Percentiles rank a stretch among this genome's conserved stretches.
phyloP scores from a whole-genome alignment of 345 rosid genomes.

The Murraya paniculata region DNA sequence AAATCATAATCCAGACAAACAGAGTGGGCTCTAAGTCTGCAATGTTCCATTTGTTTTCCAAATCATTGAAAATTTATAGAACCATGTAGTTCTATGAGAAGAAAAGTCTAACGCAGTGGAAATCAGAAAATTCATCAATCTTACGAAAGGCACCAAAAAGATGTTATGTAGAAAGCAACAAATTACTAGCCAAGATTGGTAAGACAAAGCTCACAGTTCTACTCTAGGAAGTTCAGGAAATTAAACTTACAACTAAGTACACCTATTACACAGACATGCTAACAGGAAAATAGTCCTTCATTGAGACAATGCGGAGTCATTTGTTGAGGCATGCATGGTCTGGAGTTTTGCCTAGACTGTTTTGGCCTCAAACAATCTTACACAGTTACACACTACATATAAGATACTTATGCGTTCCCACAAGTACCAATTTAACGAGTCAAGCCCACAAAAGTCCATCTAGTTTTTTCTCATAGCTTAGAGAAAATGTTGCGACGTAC shows the following conservation, averaged over 20 bases:
- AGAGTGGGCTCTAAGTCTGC: not conserved
- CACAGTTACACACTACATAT: not conserved
- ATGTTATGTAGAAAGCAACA: not conserved
- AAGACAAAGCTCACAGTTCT: not conserved
- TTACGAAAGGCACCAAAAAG: not conserved
- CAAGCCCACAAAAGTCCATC: not conserved
- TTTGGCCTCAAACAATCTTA: not conserved
- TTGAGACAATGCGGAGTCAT: not conserved
- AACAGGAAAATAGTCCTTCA: conserved; percentile 8
- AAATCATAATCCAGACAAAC: no score
- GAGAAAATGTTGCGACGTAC: not conserved
- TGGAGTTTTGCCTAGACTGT: not conserved
- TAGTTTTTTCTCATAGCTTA: not conserved
- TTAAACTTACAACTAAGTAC: not conserved
- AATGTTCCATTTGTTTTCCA: not conserved
- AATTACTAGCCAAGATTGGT: not conserved
- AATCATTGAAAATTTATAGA: not conserved
- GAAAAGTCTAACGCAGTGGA: not conserved
- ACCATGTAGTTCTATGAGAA: not conserved
- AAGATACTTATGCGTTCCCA: not conserved
- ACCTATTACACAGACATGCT: not conserved
- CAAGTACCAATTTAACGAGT: not conserved
- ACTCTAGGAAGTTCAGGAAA: conserved; percentile 1
- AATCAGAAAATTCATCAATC: not conserved
- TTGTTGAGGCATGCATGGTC: not conserved